phyloP scores from a whole-genome alignment of 768 basidiomycete genomes.

The Russula dissimulans region DNA sequence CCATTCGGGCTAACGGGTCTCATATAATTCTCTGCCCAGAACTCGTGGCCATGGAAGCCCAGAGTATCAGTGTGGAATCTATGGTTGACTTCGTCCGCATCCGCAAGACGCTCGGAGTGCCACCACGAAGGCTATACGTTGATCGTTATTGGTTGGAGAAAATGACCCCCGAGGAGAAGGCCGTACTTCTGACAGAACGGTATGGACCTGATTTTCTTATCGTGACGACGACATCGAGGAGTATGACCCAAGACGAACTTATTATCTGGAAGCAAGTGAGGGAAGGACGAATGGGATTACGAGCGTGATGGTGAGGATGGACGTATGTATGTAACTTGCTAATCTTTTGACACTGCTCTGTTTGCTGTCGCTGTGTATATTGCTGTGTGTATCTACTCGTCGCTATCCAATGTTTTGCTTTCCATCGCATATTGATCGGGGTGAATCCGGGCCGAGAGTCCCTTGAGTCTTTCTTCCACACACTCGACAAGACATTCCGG shows the following conservation, averaged over 20 bases:
- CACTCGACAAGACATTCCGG: too few relatives aligned
- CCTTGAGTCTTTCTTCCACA: not conserved
- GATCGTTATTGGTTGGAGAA: not conserved
- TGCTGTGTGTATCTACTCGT: not conserved
- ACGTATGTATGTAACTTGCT: not conserved
- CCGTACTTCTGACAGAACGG: not conserved
- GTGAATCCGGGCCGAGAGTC: not conserved
- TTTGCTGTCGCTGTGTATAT: not conserved
- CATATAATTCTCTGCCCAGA: constrained; percentile 1
- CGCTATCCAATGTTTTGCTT: not conserved
- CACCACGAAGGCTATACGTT: constrained; percentile 13
- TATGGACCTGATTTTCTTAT: not conserved
- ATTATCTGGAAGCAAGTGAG: constrained; percentile 3
- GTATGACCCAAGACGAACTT: constrained; percentile 1
- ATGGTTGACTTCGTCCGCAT: not conserved
- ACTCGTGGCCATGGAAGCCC: constrained; percentile 12
- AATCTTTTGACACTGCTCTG: not conserved
- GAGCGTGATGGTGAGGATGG: not conserved
- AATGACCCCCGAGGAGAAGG: not conserved
- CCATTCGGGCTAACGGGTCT: not conserved
- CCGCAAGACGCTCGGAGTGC: not conserved
- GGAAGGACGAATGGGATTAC: not conserved
- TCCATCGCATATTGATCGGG: not conserved
- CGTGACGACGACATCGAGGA: not conserved
- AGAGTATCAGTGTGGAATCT: not conserved